Evolutionary conservation across 2,329 filamentous ascomycete genomes (phyloP), one percentile per base, ranked within the genome.

Genomic region (Lecanoromycetidae sp.): DNA sequence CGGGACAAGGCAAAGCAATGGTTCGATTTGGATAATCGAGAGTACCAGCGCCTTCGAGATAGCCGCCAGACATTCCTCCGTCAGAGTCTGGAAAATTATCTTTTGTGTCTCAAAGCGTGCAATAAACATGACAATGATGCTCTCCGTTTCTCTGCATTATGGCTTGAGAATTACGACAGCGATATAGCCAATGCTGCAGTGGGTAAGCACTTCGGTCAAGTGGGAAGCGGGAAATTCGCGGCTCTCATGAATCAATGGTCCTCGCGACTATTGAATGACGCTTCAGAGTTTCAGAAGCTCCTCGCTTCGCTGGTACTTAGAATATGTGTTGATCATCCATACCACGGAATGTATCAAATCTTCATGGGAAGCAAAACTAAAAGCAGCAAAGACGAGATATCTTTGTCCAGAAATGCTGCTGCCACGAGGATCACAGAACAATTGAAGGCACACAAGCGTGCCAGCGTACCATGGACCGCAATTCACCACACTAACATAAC

Each of bases 301-400:
- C 70, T 99, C 2, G 76, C 79, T 43, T 70, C 72, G 2, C 68
- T 98, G 15, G 80, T 96, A 3, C 78, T 80, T 58, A 80, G 80
- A 7, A 94, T 98, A 46, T 96, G 90, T 59, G 72, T 76, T 9
- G 87, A 98, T 48, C 91, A 99, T 64, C 93, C 91, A 0, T 94
- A 88, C 62, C 93, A 98, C 60, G 87, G 87, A 40, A 90, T 96
- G 80, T 94, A 98, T 61, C 88, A 96, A 57, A 86, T 98, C 34
- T 95, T 90, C 71, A 85, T 88, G 2, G 81, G 83, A 19, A 80
- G 77, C 36, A 84, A 80, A 57, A 79, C 76, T 42, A 79, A 81
- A 56, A 72, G 63, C 43, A 66, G 71, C 44, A 80, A 83, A 55
- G 90, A 95, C 55, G 77, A 83, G 33, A 76, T 82, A 3, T 84